phyloP scores from a whole-genome alignment of 2,329 filamentous ascomycete genomes.

The Penicillium olsonii region DNA sequence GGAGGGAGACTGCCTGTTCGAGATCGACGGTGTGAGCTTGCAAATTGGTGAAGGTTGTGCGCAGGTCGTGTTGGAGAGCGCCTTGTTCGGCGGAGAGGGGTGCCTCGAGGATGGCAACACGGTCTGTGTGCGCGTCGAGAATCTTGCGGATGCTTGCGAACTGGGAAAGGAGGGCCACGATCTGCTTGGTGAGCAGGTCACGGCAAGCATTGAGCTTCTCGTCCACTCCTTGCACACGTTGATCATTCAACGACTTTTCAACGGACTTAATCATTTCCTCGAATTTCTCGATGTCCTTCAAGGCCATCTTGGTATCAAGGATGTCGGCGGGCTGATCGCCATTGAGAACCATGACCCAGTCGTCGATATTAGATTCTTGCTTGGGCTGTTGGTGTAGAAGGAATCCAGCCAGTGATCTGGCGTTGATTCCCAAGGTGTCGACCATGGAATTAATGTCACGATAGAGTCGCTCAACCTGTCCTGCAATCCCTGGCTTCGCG shows the following conservation, averaged over 20 bases:
- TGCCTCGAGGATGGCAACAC: constrained; percentile 66
- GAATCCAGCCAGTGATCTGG: constrained; percentile 63
- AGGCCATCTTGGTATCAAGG: constrained; percentile 70
- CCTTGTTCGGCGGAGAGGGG: constrained; percentile 83
- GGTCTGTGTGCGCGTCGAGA: constrained; percentile 69
- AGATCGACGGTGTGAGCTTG: constrained; percentile 73
- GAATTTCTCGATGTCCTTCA: constrained; percentile 75
- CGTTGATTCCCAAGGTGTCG: constrained; percentile 85
- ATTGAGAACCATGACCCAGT: constrained; percentile 44
- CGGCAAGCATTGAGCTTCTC: constrained; percentile 69
- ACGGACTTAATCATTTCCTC: constrained; percentile 66
- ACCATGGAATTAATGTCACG: constrained; percentile 74
- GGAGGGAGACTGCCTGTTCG: constrained; percentile 76
- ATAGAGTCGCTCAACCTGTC: constrained; percentile 52
- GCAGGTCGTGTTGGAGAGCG: constrained; percentile 79
- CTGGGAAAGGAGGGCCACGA: constrained; percentile 71
- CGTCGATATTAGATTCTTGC: constrained; percentile 54
- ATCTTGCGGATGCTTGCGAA: constrained; percentile 76
- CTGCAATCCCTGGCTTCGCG: constrained; percentile 50
- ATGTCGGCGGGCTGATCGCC: constrained; percentile 64
- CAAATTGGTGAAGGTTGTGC: constrained; percentile 72
- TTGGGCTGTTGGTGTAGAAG: constrained; percentile 49
- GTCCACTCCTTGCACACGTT: constrained; percentile 67
- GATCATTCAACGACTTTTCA: constrained; percentile 63
- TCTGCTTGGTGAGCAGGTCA: constrained; percentile 66